Conservation (phyloP, 2,329 filamentous ascomycete species). For the Penicillium sumatraense region DNA sequence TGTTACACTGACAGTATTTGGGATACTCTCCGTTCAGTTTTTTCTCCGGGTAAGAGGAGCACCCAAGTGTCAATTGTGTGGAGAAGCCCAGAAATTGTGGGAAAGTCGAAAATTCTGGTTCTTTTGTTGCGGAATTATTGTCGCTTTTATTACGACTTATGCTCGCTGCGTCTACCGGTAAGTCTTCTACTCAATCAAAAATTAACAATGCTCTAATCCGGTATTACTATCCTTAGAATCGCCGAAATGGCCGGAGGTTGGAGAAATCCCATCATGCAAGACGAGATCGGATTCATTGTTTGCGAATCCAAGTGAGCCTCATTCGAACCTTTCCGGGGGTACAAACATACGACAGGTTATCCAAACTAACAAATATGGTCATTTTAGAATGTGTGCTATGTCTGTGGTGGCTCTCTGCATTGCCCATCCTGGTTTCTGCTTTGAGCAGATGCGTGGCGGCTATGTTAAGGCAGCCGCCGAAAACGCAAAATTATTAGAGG, state of each 20-base stretch:
- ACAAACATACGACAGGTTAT: too few species aligned
- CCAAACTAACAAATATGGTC: neutral
- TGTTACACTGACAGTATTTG: slow-evolving; percentile 38
- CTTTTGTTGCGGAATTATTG: slow-evolving; percentile 23
- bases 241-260: slow-evolving; percentile 68
- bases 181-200: neutral
- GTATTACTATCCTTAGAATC: slow-evolving; percentile 41
- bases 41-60: slow-evolving; percentile 13
- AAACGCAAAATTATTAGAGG: neutral
- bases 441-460: neutral
- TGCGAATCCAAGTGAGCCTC: slow-evolving; percentile 58
- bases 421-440: neutral
- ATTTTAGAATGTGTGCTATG: slow-evolving; percentile 26
- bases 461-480: neutral
- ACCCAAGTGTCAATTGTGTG: neutral
- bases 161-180: slow-evolving; percentile 45
- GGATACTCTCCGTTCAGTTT: slow-evolving; percentile 27
- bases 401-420: neutral
- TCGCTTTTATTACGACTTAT: slow-evolving; percentile 18
- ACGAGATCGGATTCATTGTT: slow-evolving; percentile 63
- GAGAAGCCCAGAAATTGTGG: slow-evolving; percentile 19
- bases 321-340: neutral
- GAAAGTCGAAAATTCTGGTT: slow-evolving; percentile 23
- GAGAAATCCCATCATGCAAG: slow-evolving; percentile 67
- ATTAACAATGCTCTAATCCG: too few species aligned